These are phyloP conservation scores for Phyllosticta capitalensis DNA, from an alignment of 2,329 filamentous ascomycete genomes.

Conservation along the genomic window DNA sequence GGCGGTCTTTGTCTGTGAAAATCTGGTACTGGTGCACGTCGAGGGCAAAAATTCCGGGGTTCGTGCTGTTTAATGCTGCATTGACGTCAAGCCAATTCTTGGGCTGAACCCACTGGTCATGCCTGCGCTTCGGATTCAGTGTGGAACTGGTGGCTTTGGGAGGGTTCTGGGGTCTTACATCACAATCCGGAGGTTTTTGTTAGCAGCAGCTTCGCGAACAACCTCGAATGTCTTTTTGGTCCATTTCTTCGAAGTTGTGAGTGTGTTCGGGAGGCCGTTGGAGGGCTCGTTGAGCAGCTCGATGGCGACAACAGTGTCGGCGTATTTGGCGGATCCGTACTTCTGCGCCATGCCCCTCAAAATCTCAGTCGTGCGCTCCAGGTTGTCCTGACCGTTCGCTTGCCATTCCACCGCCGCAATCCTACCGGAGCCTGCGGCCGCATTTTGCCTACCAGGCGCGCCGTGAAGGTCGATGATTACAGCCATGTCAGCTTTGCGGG, in stretches of 20 bases:
- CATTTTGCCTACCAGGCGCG: constrained; percentile 46
- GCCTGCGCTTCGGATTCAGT: constrained; percentile 15
- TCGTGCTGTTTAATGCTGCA: constrained; percentile 41
- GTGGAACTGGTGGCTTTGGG: constrained; percentile 13
- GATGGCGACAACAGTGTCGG: constrained; percentile 34
- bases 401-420: constrained; percentile 20
- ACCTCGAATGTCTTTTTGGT: constrained; percentile 36
- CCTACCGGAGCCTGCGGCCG: constrained; percentile 31
- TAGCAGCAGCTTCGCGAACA: constrained; percentile 38
- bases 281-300: constrained; percentile 39
- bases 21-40: constrained; percentile 48
- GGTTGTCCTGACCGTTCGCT: constrained; percentile 28
- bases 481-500: constrained; percentile 33
- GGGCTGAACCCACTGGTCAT: constrained; percentile 42
- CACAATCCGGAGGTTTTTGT: constrained; percentile 39
- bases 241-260: constrained; percentile 27
- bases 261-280: constrained; percentile 34
- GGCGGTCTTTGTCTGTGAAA: constrained; percentile 26
- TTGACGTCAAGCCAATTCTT: constrained; percentile 44
- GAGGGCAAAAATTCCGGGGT: constrained; percentile 47
- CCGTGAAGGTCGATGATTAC: constrained; percentile 45
- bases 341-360: constrained; percentile 31
- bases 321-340: constrained; percentile 29
- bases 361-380: constrained; percentile 27
- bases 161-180: constrained; percentile 23